Conservation (phyloP, 805 yeast species). For the Saccharomycopsis javanensis region DNA sequence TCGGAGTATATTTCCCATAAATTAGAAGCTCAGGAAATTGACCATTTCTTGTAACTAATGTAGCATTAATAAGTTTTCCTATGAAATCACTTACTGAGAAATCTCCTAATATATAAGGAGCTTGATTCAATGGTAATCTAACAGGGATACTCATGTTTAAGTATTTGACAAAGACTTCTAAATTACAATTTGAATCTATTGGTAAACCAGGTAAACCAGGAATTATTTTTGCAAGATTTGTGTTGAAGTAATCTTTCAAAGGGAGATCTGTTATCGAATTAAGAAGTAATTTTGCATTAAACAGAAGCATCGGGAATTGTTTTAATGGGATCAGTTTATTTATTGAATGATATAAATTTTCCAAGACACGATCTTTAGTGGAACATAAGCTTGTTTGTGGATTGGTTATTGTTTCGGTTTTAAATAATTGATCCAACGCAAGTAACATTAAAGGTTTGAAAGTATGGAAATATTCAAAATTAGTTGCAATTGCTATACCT, state of each 20-base stretch:
- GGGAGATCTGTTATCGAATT: conserved; percentile 16
- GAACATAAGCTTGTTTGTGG: neutral
- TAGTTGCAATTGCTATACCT: conserved; percentile 40
- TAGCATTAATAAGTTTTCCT: conserved; percentile 11
- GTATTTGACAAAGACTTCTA: conserved; percentile 32
- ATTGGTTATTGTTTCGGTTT: neutral
- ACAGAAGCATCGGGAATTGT: conserved; percentile 6
- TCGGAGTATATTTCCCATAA: conserved; percentile 46
- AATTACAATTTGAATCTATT: conserved; percentile 27
- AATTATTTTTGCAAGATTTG: neutral
- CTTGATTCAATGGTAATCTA: conserved; percentile 27
- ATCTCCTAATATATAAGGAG: conserved; percentile 21
- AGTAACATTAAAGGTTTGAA: conserved; percentile 44
- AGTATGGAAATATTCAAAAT: conserved; percentile 37
- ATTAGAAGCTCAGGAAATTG: conserved; percentile 39
- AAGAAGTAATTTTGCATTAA: conserved; percentile 9
- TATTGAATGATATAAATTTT: conserved; percentile 8
- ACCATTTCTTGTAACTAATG: neutral
- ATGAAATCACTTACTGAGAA: conserved; percentile 12
- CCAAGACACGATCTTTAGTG: conserved; percentile 1
- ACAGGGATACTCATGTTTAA: conserved; percentile 36
- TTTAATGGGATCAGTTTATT: neutral
- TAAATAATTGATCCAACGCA: conserved; percentile 40
- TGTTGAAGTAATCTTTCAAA: conserved; percentile 9
- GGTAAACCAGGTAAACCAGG: neutral